Evolutionary conservation across 305 asterid species (phyloP).

Genomic region (Fraxinus sp.): DNA sequence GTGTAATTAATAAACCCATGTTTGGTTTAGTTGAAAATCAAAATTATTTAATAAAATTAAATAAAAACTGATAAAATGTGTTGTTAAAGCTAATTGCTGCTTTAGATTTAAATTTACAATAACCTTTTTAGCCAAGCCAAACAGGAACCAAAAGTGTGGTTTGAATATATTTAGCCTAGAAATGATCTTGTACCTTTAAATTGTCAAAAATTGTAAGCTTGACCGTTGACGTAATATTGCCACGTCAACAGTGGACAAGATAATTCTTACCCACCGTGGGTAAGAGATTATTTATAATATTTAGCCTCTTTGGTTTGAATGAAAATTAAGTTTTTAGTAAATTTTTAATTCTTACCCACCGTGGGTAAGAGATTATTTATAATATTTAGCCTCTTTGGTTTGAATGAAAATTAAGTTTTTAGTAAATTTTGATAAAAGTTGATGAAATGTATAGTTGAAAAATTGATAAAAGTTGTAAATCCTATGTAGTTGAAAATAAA

Average conservation of each 20-base stretch:
- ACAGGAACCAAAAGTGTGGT: background rate
- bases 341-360: background rate
- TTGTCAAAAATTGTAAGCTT: background rate
- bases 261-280: too few species aligned
- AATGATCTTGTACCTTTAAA: background rate
- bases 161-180: background rate
- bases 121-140: background rate
- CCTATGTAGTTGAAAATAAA: background rate
- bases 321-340: background rate
- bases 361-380: too few species aligned
- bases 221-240: background rate
- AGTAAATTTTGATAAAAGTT: background rate
- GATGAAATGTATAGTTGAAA: background rate
- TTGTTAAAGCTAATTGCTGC: background rate
- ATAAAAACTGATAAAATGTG: background rate
- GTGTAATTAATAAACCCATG: background rate
- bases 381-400: background rate
- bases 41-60: too few species aligned
- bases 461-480: background rate
- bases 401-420: background rate
- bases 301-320: background rate
- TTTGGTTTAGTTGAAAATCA: background rate
- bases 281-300: too few species aligned
- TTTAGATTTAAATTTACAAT: background rate
- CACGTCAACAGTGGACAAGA: too few species aligned